A percentile compares a stretch with the other conserved stretches of the same genome.
Evolutionary conservation across 371 early-diverging fungal genomes (phyloP).

Genomic region (Mucor plumbeus): DNA sequence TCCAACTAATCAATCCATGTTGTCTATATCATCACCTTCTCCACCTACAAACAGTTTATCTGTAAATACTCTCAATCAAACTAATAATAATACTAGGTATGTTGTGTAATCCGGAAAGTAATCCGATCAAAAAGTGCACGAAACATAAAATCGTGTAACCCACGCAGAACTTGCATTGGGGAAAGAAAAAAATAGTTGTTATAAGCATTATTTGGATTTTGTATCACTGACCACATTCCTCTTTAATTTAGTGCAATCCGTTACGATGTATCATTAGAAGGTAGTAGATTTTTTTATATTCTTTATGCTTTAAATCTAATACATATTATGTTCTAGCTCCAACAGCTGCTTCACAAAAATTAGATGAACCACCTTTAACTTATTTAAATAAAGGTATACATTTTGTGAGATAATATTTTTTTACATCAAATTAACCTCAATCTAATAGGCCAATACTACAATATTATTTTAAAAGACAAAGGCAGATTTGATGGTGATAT

Average conservation of each 20-base stretch:
- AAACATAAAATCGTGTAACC: conserved; percentile 21
- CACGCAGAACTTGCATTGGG: conserved; percentile 23
- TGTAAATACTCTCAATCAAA: neutral
- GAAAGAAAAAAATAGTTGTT: neutral
- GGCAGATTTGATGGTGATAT: conserved; percentile 53
- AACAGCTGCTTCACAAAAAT: conserved; percentile 34
- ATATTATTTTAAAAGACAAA: conserved; percentile 49
- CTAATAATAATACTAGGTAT: conserved; percentile 8
- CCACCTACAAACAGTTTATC: conserved; percentile 10
- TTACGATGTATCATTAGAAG: conserved; percentile 25
- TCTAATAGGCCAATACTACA: conserved; percentile 59
- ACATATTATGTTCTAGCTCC: conserved; percentile 15
- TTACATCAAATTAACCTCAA: neutral
- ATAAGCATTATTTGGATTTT: neutral
- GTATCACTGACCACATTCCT: conserved; percentile 15
- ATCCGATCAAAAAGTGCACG: conserved; percentile 20
- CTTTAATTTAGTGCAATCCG: conserved; percentile 19
- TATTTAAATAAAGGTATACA: conserved; percentile 35
- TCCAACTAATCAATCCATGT: neutral
- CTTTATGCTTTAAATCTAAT: neutral
- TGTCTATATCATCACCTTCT: conserved; percentile 7
- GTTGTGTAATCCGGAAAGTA: conserved; percentile 20
- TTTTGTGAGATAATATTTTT: neutral
- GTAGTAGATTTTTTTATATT: neutral
- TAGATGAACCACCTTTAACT: conserved; percentile 33